Conservation (phyloP, 2,329 filamentous ascomycete species). For the Aureobasidium sp. region DNA sequence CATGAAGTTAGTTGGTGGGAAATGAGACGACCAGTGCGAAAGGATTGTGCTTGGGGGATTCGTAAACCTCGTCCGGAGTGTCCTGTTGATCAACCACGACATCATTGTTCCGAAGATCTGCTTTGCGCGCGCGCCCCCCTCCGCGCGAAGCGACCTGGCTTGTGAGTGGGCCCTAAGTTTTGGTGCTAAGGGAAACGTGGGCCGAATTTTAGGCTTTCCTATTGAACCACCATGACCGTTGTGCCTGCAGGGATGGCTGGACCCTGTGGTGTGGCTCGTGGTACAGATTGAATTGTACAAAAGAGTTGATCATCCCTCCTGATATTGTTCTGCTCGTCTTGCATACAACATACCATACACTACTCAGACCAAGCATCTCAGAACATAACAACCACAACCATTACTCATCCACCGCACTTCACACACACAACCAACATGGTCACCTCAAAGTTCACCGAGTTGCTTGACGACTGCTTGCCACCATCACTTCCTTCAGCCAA, state of each 20-base stretch:
- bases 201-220: conserved; percentile 14
- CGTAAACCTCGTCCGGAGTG: not conserved
- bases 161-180: conserved; percentile 4
- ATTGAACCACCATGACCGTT: conserved; percentile 10
- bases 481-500: conserved; percentile 28
- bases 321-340: not conserved
- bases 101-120: conserved; percentile 12
- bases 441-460: conserved; percentile 32
- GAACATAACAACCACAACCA: too few relatives aligned
- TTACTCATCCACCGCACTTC: not conserved
- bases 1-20: not conserved
- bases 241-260: conserved; percentile 14
- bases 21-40: not conserved
- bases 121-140: not conserved
- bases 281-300: conserved; percentile 4
- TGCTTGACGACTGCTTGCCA: conserved; percentile 26
- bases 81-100: conserved; percentile 14
- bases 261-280: conserved; percentile 11
- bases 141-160: conserved; percentile 14
- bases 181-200: conserved; percentile 12
- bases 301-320: conserved; percentile 3
- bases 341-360: not conserved
- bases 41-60: not conserved
- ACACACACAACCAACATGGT: conserved; percentile 22
- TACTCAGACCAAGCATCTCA: too few relatives aligned